phyloP scores from a whole-genome alignment of 805 yeast species.

The Kuraishia floccosa region DNA sequence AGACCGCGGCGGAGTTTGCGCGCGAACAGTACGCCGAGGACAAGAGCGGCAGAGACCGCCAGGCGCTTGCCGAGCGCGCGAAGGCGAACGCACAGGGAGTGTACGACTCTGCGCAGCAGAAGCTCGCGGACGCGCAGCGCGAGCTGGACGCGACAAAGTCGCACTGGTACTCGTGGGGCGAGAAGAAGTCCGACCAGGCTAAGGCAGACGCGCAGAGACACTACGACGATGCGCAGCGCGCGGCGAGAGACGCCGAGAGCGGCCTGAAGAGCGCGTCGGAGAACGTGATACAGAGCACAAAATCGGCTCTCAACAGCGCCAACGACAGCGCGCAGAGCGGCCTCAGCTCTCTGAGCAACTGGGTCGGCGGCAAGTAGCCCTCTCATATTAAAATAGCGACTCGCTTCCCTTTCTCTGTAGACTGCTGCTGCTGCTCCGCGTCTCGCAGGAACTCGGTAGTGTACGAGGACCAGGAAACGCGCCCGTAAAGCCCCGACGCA shows the following conservation, averaged over 20 bases:
- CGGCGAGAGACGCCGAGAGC: neutral
- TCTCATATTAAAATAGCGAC: too few species aligned
- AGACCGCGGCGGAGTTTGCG: slow-evolving; percentile 3
- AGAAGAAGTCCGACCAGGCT: slow-evolving; percentile 21
- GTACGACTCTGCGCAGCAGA: slow-evolving; percentile 13
- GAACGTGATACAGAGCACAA: slow-evolving; percentile 7
- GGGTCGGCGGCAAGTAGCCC: slow-evolving; percentile 7
- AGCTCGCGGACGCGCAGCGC: slow-evolving; percentile 20
- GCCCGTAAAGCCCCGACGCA: too few species aligned
- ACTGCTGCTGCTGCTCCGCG: too few species aligned
- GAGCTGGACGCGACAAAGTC: slow-evolving; percentile 18
- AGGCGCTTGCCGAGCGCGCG: slow-evolving; percentile 3
- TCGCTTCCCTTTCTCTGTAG: too few species aligned
- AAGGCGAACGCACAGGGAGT: slow-evolving; percentile 12
- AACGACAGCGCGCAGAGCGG: slow-evolving; percentile 11
- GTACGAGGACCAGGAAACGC: too few species aligned
- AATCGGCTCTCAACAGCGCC: slow-evolving; percentile 8
- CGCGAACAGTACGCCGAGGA: slow-evolving; percentile 3
- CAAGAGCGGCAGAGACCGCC: neutral
- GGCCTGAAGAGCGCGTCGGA: neutral
- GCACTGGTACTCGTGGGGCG: slow-evolving; percentile 27
- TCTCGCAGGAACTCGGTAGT: too few species aligned
- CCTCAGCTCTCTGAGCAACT: slow-evolving; percentile 9
- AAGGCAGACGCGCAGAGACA: slow-evolving; percentile 17
- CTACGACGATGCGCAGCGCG: neutral